Evolutionary conservation across 805 yeast species (phyloP).

Genomic region (Saccharomycopsis sp.): DNA sequence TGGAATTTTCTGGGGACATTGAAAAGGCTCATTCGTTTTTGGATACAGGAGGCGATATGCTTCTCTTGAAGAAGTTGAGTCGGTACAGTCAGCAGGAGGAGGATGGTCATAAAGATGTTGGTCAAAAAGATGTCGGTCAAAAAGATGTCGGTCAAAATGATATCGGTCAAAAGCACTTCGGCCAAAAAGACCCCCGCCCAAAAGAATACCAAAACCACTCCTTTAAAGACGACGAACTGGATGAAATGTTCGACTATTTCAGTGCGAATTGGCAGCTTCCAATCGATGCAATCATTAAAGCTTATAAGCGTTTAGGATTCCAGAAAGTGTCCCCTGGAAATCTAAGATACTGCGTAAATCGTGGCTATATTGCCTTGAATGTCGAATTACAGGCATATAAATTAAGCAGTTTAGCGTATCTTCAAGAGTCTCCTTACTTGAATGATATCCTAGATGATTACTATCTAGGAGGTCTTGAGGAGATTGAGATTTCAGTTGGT

Average conservation of each 20-base stretch:
- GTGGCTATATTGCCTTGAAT: slow-evolving; percentile 37
- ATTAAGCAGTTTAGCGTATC: slow-evolving; percentile 7
- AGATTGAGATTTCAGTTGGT: slow-evolving; percentile 26
- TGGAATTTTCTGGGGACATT: slow-evolving; percentile 49
- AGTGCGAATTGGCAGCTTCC: slow-evolving; percentile 39
- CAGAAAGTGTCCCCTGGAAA: slow-evolving; percentile 28
- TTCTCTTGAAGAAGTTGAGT: slow-evolving; percentile 36
- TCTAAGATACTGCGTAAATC: slow-evolving; percentile 42
- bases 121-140: not conserved
- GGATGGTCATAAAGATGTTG: not conserved
- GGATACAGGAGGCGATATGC: slow-evolving; percentile 62
- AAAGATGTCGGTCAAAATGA: too few species aligned
- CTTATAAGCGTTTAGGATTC: slow-evolving; percentile 35
- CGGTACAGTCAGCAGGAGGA: slow-evolving; percentile 18
- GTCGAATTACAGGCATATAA: slow-evolving; percentile 12
- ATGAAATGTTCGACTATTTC: slow-evolving; percentile 22
- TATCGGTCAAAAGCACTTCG: too few species aligned
- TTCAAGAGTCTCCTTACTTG: slow-evolving; percentile 29
- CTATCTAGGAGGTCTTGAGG: slow-evolving; percentile 33
- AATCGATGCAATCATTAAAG: slow-evolving; percentile 34
- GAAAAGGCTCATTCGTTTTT: slow-evolving; percentile 46
- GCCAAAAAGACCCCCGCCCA: too few species aligned
- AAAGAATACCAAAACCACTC: too few species aligned
- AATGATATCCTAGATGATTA: slow-evolving; percentile 29
- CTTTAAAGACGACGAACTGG: not conserved